These are phyloP conservation scores for Cokeromyces recurvatus DNA, from an alignment of 371 early-diverging fungal genomes.

Conservation along the genomic window DNA sequence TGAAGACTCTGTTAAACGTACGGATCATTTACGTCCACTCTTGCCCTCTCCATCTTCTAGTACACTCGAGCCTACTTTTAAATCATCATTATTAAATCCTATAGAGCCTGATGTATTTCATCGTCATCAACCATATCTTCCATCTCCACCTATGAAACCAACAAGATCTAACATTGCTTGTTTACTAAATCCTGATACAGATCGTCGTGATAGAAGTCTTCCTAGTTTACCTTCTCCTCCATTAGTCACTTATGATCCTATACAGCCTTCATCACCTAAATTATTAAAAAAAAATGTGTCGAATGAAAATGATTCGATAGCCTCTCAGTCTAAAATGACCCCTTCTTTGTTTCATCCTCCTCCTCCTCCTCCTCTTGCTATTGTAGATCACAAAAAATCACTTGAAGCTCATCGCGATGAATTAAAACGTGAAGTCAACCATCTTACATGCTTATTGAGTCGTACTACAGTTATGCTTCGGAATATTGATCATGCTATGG, in stretches of 20 bases:
- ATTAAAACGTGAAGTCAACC: constrained; percentile 56
- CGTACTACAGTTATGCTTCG: constrained; percentile 58
- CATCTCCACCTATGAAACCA: constrained; percentile 40
- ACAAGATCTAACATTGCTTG: constrained; percentile 26
- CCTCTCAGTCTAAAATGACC: no score
- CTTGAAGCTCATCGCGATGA: constrained; percentile 60
- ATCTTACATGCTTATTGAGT: constrained; percentile 52
- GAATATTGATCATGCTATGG: constrained; percentile 56
- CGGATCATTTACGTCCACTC: constrained; percentile 17
- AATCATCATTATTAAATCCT: constrained; percentile 4
- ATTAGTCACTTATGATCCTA: constrained; percentile 26
- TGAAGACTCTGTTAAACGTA: constrained; percentile 16
- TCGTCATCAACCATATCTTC: constrained; percentile 22
- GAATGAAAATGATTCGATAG: constrained; percentile 10
- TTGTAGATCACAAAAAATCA: constrained; percentile 20
- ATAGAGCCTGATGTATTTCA: constrained; percentile 40
- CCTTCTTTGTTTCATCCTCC: constrained; percentile 28
- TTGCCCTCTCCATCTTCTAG: constrained; percentile 16
- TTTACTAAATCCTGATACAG: constrained; percentile 29
- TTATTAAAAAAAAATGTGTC: no score
- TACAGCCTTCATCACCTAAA: constrained; percentile 9
- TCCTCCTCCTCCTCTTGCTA: constrained; percentile 29
- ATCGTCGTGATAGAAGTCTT: constrained; percentile 15
- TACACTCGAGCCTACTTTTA: no score
- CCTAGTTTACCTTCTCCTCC: constrained; percentile 40